These are phyloP conservation scores for Tetratostichococcus sp. DNA, from an alignment of 139 green algal genomes.

Conservation along the genomic window DNA sequence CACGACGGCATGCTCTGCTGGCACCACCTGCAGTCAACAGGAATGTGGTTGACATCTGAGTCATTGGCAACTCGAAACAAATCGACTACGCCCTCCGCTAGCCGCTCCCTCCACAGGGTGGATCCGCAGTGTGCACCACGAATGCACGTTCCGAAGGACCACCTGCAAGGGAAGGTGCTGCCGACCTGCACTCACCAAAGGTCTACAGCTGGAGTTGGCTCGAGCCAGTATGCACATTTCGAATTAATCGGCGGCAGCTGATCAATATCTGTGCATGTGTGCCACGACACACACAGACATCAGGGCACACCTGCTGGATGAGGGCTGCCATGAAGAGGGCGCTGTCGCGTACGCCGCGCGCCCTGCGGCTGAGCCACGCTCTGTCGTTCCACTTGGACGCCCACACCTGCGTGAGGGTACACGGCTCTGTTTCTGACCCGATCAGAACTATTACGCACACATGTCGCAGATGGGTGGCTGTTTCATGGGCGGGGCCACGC, in stretches of 20 bases:
- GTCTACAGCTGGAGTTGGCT: too few species aligned
- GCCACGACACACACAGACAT: too few species aligned
- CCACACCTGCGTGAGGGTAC: constrained; percentile 62
- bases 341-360: constrained; percentile 57
- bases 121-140: constrained; percentile 88
- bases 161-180: too few species aligned
- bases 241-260: too few species aligned
- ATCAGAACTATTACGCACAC: too few species aligned
- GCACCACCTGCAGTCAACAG: constrained; percentile 46
- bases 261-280: too few species aligned
- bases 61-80: too few species aligned
- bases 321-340: constrained; percentile 81
- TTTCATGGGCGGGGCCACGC: too few species aligned
- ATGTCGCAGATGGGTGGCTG: too few species aligned
- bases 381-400: constrained; percentile 80
- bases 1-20: constrained; percentile 86
- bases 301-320: constrained; percentile 56
- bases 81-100: constrained; percentile 58
- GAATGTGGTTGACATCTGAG: neutral
- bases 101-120: constrained; percentile 49
- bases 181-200: too few species aligned
- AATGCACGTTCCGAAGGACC: constrained; percentile 61
- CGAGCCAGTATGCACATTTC: too few species aligned
- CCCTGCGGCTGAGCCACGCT: constrained; percentile 62
- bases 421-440: too few species aligned